Evolutionary conservation across 2,329 filamentous ascomycete species (phyloP), one percentile per base, ranked within the genome.

Genomic region (Penicillium sp.): DNA sequence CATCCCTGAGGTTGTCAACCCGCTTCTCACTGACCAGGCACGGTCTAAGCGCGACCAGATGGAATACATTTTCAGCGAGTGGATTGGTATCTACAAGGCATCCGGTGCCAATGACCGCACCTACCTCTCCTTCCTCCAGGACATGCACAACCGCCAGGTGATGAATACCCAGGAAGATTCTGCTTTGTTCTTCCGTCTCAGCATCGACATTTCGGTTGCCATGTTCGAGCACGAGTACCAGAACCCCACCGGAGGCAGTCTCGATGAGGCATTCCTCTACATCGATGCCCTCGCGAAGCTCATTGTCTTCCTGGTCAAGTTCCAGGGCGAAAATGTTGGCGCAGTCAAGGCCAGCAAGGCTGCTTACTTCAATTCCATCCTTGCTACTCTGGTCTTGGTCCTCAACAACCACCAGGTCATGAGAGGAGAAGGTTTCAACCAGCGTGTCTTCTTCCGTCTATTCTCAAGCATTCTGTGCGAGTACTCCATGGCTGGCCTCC

Each of bases 1-100:
- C 13, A 74, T 81, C 36, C 76, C 76, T 5, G 69, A 90, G 76
- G 74, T 81, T 75, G 68, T 76, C 45, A 77, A 79, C 58, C 70
- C 79, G 48, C 71, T 79, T 46, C 74, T 78, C 27, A 83, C 80
- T 20, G 82, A 86, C 50, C 80, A 83, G 44, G 73, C 77, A 14
- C 70, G 75, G 35, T 78, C 82, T 28, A 86, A 86, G 60, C 84
- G 86, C 56, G 90, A 95, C 55, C 90, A 96, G 69, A 84, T 95
- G 73, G 90, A 95, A 62, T 97, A 99, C 67, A 81, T 96, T 18
- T 96, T 99, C 65, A 91, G 92, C 39, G 94, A 99, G 74, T 99
- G 94, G 94, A 83, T 92, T 25, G 85, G 87, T 53, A 81, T 96
- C 7, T 87, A 81, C 74, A 88, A 88, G 70, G 89, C 90, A 62